Conservation (phyloP, 2,329 filamentous ascomycete genomes). For the Colletotrichum sidae region DNA sequence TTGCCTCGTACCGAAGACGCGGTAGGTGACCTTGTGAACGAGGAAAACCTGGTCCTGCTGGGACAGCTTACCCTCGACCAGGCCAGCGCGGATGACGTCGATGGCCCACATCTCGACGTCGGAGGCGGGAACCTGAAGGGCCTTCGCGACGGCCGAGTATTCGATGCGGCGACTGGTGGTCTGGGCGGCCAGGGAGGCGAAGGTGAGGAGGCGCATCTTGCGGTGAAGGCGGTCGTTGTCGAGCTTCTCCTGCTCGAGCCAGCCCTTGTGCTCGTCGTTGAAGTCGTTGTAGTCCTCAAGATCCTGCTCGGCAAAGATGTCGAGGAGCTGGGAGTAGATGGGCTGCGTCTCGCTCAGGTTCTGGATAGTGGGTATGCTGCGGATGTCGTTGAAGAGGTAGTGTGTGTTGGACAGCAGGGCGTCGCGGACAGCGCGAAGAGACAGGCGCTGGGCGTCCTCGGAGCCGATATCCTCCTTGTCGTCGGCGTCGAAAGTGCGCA, state of each 20-base stretch:
- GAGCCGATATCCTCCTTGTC: conserved; percentile 67
- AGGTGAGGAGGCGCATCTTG: conserved; percentile 96
- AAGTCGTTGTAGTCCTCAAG: conserved; percentile 97
- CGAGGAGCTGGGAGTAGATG: conserved; percentile 89
- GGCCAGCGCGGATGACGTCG: conserved; percentile 93
- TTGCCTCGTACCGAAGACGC: conserved; percentile 97
- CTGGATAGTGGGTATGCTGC: conserved; percentile 85
- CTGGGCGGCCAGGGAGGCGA: conserved; percentile 88
- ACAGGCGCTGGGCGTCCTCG: conserved; percentile 70
- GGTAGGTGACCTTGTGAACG: conserved; percentile 95
- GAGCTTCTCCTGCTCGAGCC: conserved; percentile 80
- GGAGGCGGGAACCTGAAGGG: conserved; percentile 82
- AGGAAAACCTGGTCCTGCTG: conserved; percentile 94
- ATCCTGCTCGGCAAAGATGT: conserved; percentile 94
- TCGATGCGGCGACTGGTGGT: conserved; percentile 88
- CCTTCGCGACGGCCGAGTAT: conserved; percentile 85
- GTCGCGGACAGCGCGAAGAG: conserved; percentile 67
- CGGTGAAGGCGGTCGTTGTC: conserved; percentile 82
- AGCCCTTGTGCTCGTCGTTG: conserved; percentile 88
- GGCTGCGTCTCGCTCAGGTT: conserved; percentile 87
- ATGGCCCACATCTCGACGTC: conserved; percentile 99
- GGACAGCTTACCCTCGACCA: conserved; percentile 96
- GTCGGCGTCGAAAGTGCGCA: conserved; percentile 69
- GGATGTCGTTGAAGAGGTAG: conserved; percentile 84
- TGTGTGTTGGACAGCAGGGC: conserved; percentile 64